Base-by-base conservation (phyloP, 192 early-diverging fungal species). In the Paraglomus occultum region DNA sequence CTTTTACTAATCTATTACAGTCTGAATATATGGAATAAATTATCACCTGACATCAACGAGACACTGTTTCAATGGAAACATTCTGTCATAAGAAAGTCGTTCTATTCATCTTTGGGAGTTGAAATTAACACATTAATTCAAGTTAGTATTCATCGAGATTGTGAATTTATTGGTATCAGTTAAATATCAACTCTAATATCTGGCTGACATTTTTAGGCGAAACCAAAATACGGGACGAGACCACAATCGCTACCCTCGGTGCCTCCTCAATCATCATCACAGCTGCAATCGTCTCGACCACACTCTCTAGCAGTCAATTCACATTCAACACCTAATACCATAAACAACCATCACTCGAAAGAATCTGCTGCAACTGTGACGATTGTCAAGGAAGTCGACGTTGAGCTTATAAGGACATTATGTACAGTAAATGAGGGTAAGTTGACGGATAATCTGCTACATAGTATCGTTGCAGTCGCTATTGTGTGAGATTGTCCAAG, bases 61-160 rank as follows among this genome's bases (percentile, higher is more conserved):
- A 70, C 73, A 10, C 79, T 73, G 22, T 80, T 80, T 72, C 75
- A 74, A 47, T 80, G 79, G 79, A 80, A 80, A 59, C 39, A 73
- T 38, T 80, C 79, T 0, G 50, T 59, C 8, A 52, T 80, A 47
- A 70, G 79, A 44, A 74, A 70, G 47, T 66, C 76, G 14, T 80
- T 73, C 58, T 80, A 80, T 49, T 67, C 73, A 0, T 73, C 75
- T 10, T 52, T 80, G 18, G 79, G 79, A 58, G 14, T 80, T 43
- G 51, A 57, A 14, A 59, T 74, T 5, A 55, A 54, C 22, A 67
- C 65, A 23, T 71, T 75, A 31, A 72, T 76, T 54, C 74, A 73
- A 71, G 51, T n/a, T n/a, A n/a, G n/a, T n/a, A n/a, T n/a, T n/a
- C n/a, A n/a, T n/a, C n/a, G n/a, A n/a, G n/a, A n/a, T n/a, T n/a